Base-by-base conservation (phyloP, 768 basidiomycete genomes). In the Tulasnella sp. region DNA sequence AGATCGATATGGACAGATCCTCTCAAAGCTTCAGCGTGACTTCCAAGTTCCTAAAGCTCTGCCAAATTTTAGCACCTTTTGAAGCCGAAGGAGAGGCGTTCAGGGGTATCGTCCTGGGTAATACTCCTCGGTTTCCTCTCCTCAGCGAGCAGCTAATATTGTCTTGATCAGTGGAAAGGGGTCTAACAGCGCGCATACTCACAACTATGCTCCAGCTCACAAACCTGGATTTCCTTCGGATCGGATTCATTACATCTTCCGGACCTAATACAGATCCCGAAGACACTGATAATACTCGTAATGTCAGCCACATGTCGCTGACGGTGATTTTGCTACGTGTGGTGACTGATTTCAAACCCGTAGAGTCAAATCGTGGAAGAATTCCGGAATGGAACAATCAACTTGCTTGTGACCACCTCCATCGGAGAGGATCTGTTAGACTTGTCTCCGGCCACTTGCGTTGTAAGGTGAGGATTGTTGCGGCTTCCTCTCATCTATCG, bases 101-200 rank as follows among this genome's bases (percentile, higher is more conserved):
- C 81, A 88, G 91, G 69, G 91, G 89, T 20, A 86, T 94, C 32
- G 82, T 91, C 51, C 86, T 90, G 80, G 92, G 93, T 93, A 80
- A 77, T 87, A 81, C 20, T 6, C 26, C n/a, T 55, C 16, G 7
- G 37, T 70, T 20, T 77, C 26, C 39, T 5, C 10, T 35, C 46
- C 16, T 73, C 26, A 23, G 10, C 61, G 4, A 26, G 13, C 32
- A 6, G 29, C 61, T 74, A 11, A 46, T 20, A 32, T 39, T 11
- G 15, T 67, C 37, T 11, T 39, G 51, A 44, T 1, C 80, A 93
- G 92, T 92, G 2, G 87, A 87, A 80, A 86, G 85, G 76, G 84
- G 86, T 46, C 83, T 84, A 46, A 86, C 89, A 61, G 92, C 91
- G n/a, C 82, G 85, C 35, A 86, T 87, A n/a, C 84, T 93, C 80